phyloP scores from a whole-genome alignment of 306 rosid species.

The Nissolia schottii region DNA sequence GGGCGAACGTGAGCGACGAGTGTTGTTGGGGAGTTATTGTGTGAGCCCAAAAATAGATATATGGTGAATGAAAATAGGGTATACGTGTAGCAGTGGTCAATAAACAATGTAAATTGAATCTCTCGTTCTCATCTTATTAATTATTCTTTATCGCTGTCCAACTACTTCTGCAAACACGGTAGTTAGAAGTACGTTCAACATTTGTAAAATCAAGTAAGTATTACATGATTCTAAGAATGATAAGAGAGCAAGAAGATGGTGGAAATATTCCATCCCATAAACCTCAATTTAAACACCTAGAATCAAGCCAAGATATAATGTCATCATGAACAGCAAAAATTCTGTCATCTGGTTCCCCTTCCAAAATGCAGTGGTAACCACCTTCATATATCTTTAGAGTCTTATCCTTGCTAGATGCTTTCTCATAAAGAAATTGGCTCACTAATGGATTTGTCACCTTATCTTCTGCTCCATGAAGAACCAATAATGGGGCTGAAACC shows the following conservation, averaged over 20 bases:
- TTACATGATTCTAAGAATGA: neutral
- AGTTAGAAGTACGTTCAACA: neutral
- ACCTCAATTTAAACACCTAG: slow-evolving; percentile 29
- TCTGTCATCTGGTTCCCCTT: slow-evolving; percentile 84
- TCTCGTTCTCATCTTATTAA: neutral
- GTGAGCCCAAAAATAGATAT: too few relatives aligned
- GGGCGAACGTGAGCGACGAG: too few relatives aligned
- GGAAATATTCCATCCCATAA: neutral
- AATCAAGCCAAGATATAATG: slow-evolving; percentile 69
- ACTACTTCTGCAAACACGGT: neutral
- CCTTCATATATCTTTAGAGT: slow-evolving; percentile 58
- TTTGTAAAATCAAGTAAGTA: neutral
- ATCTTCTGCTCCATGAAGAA: slow-evolving; percentile 88
- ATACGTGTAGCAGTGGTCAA: too few relatives aligned
- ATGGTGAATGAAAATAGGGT: too few relatives aligned
- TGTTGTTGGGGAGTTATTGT: too few relatives aligned
- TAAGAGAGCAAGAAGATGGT: neutral
- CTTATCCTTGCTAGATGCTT: slow-evolving; percentile 67
- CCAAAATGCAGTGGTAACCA: slow-evolving; percentile 73
- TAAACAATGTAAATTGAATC: neutral
- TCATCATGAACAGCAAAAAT: slow-evolving; percentile 57
- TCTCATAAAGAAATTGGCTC: slow-evolving; percentile 74
- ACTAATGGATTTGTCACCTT: slow-evolving; percentile 77
- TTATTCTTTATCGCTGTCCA: neutral
- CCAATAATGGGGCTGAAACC: slow-evolving; percentile 69